Base-by-base conservation (phyloP, 371 early-diverging fungal species). In the Rhizopus microsporus region DNA sequence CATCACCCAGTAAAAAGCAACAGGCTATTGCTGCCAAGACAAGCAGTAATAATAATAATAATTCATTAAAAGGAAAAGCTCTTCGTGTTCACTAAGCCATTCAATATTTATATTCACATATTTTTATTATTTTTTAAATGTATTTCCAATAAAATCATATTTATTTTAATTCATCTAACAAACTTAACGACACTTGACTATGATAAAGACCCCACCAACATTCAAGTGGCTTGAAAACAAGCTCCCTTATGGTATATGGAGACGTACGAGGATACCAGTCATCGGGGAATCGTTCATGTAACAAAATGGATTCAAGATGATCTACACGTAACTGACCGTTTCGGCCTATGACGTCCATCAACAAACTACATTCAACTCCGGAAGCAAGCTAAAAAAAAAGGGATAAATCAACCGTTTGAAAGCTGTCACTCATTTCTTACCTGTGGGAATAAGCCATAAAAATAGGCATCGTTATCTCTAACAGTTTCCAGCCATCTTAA, bases 261-360 rank as follows among this genome's bases (percentile, higher is more conserved):
- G 56, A 47, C 8, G 15, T 16, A 46, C 29, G 46, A 16, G 72
- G 72, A 48, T 60, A 35, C 76, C 76, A 75, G 38, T 68, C 70
- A 7, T 61, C 62, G 23, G 76, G 76, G 37, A 75, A 58, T 3
- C 56, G 37, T 47, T 75, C 72, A 13, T 75, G 59, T 5, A 68
- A 38, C 2, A 75, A 57, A 39, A 75, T 63, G 3, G 64, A 59
- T 10, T 63, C 53, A 8, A 72, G 54, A 37, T 75, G 72, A 31
- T 63, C 62, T 2, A 57, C 56, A 1, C 16, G 45, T 23, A 75
- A 31, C 0, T 15, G 13, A 33, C 61, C 62, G 31, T 70, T 57
- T 35, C 70, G 70, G 9, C 76, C 76, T 3, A 75, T 30, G 4
- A 72, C 47, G 43, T 70, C 60, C 51, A 70, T 23, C 9, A 70